Conservation (phyloP, 2,329 filamentous ascomycete genomes). For the Botryotinia calthae region DNA sequence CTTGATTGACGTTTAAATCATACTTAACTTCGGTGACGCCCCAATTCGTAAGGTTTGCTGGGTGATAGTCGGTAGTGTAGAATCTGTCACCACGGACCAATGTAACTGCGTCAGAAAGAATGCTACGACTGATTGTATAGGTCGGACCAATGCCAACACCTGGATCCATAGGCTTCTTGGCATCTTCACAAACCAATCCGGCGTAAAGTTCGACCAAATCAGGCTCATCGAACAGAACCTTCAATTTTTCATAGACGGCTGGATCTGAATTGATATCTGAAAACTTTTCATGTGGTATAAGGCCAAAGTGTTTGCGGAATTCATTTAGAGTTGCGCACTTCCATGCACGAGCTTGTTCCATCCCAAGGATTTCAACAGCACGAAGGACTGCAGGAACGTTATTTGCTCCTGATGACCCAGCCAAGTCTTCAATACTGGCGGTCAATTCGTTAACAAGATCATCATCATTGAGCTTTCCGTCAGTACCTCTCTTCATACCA, state of each 20-base stretch:
- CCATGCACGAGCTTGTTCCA: slow-evolving; percentile 73
- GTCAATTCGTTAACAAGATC: slow-evolving; percentile 71
- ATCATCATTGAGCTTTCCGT: slow-evolving; percentile 70
- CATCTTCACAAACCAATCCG: slow-evolving; percentile 58
- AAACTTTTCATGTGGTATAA: slow-evolving; percentile 72
- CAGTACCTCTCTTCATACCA: slow-evolving; percentile 57
- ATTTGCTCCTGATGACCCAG: slow-evolving; percentile 64
- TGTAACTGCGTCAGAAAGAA: slow-evolving; percentile 57
- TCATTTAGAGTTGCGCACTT: slow-evolving; percentile 72
- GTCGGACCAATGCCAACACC: slow-evolving; percentile 51
- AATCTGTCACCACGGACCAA: slow-evolving; percentile 57
- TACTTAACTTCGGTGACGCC: slow-evolving; percentile 72
- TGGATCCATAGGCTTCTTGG: slow-evolving; percentile 48
- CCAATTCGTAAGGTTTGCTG: slow-evolving; percentile 75
- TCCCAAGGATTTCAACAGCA: slow-evolving; percentile 75
- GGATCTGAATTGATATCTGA: slow-evolving; percentile 80
- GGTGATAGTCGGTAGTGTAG: slow-evolving; percentile 48
- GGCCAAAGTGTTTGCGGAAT: slow-evolving; percentile 76
- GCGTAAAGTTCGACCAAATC: slow-evolving; percentile 65
- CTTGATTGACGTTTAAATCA: slow-evolving; percentile 54
- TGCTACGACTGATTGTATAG: slow-evolving; percentile 52
- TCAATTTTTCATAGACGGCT: slow-evolving; percentile 61
- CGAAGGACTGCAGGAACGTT: slow-evolving; percentile 74
- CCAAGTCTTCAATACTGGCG: slow-evolving; percentile 68
- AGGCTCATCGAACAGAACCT: slow-evolving; percentile 62